Percentiles rank a stretch among this genome's conserved stretches.
phyloP scores from a whole-genome alignment of 306 rosid genomes.

The Inga leiocalycina region DNA sequence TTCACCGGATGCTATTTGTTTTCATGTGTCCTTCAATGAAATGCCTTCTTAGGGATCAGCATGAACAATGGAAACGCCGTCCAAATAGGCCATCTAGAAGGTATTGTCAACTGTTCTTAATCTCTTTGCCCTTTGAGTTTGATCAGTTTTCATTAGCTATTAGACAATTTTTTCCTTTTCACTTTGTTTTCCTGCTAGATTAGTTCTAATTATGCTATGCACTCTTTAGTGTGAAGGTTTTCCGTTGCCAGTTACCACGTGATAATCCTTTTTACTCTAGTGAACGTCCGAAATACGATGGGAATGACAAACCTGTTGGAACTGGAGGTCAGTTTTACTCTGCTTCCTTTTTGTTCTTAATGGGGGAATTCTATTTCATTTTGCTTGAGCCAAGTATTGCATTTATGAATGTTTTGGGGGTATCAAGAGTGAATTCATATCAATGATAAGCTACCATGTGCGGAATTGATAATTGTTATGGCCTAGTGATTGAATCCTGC shows the following conservation, averaged over 20 bases:
- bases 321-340: too few species aligned
- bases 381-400: not conserved
- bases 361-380: not conserved
- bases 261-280: too few species aligned
- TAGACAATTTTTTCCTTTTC: too few species aligned
- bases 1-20: conserved; percentile 79
- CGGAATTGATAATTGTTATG: not conserved
- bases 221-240: too few species aligned
- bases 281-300: too few species aligned
- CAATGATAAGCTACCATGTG: not conserved
- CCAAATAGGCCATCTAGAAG: conserved; percentile 66
- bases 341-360: too few species aligned
- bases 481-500: conserved; percentile 5
- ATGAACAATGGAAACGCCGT: conserved; percentile 76
- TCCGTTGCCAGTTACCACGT: too few species aligned
- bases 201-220: too few species aligned
- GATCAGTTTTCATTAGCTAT: not conserved
- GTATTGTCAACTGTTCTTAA: conserved; percentile 32
- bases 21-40: conserved; percentile 85
- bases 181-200: too few species aligned
- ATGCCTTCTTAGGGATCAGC: conserved; percentile 84
- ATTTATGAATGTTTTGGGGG: not conserved
- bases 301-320: too few species aligned
- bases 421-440: not conserved
- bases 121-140: not conserved